These are phyloP conservation scores for Mortierella sp. DNA, from an alignment of 371 early-diverging fungal genomes.

Conservation along the genomic window DNA sequence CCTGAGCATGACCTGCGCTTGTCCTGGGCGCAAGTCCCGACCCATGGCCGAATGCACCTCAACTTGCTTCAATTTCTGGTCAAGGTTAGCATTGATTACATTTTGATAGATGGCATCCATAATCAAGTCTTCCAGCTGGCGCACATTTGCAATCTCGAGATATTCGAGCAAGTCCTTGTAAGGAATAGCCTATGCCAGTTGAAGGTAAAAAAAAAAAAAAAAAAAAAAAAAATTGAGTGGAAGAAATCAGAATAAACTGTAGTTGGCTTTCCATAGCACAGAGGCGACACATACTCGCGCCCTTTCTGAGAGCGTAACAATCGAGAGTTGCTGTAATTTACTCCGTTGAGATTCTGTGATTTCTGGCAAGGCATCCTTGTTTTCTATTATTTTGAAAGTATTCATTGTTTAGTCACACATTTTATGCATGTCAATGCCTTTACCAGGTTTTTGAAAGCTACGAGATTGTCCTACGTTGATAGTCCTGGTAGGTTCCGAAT, in stretches of 20 bases:
- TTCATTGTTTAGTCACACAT: not conserved
- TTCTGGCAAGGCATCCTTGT: conserved; percentile 67
- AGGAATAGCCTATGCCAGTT: conserved; percentile 63
- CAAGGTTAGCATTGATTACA: conserved; percentile 82
- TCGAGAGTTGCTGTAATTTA: conserved; percentile 82
- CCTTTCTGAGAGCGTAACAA: conserved; percentile 79
- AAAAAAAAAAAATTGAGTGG: not conserved
- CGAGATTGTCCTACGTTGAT: conserved; percentile 66
- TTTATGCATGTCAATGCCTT: not conserved
- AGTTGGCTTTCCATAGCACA: not conserved
- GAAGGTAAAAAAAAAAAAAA: not conserved
- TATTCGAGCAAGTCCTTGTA: conserved; percentile 75
- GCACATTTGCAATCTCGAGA: conserved; percentile 79
- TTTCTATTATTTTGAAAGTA: conserved; percentile 51
- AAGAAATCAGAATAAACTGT: not conserved
- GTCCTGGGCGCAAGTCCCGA: conserved; percentile 80
- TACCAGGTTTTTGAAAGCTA: not conserved
- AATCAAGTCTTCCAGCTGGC: conserved; percentile 87
- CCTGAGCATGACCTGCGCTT: conserved; percentile 67
- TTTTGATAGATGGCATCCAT: conserved; percentile 89
- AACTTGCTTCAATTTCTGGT: conserved; percentile 81
- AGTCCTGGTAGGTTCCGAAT: conserved; percentile 85
- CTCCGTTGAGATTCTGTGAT: conserved; percentile 71
- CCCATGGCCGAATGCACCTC: conserved; percentile 88
- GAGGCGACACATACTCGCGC: conserved; percentile 63